These are phyloP conservation scores for Bathelium albidoporum DNA, from an alignment of 495 filamentous ascomycete genomes.

Conservation along the genomic window DNA sequence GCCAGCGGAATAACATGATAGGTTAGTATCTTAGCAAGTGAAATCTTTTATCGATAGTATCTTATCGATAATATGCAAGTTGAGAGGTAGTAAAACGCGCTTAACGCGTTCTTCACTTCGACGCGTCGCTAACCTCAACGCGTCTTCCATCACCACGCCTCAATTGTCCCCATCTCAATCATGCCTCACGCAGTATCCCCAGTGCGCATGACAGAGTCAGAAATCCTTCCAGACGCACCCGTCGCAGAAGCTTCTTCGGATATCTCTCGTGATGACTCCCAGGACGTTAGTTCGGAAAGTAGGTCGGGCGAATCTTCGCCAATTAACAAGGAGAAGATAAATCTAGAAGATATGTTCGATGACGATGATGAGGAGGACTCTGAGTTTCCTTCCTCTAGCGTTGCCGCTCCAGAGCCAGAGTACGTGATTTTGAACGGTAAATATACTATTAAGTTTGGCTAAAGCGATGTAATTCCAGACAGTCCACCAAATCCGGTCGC, in stretches of 20 bases:
- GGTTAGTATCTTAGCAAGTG: background rate
- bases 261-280: background rate
- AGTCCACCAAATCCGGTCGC: background rate
- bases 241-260: background rate
- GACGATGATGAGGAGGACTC: constrained; percentile 69
- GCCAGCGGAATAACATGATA: no score
- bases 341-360: constrained; percentile 71
- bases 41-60: background rate
- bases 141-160: background rate
- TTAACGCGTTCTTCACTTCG: background rate
- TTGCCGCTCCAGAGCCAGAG: constrained; percentile 29
- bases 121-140: background rate
- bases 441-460: background rate
- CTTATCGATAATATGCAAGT: background rate
- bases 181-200: constrained; percentile 26
- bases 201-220: constrained; percentile 11
- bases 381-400: constrained; percentile 64
- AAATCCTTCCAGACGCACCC: constrained; percentile 15
- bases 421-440: background rate
- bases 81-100: background rate
- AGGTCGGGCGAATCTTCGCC: background rate
- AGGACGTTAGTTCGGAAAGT: background rate
- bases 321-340: constrained; percentile 21
- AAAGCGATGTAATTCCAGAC: background rate
- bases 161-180: background rate